Percentiles rank a stretch among this genome's conserved stretches.
Evolutionary conservation across 2,329 filamentous ascomycete species (phyloP).

Genomic region (Xylariaceae sp.): DNA sequence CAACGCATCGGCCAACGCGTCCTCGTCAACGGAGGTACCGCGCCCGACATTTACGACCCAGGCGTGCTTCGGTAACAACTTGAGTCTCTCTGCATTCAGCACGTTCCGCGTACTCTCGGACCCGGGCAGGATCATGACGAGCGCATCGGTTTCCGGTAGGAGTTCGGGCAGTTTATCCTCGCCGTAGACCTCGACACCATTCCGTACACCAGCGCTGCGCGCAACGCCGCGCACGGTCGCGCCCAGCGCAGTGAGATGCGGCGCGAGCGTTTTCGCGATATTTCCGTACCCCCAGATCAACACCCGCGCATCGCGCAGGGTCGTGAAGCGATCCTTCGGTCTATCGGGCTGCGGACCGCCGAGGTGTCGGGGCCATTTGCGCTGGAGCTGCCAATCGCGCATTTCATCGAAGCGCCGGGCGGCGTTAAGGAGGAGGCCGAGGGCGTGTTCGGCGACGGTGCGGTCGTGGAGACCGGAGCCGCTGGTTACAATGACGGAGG

Average conservation of each 20-base stretch:
- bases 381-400: conserved; percentile 55
- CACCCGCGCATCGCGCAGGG: conserved; percentile 53
- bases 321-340: conserved; percentile 52
- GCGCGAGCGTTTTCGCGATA: conserved; percentile 57
- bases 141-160: conserved; percentile 53
- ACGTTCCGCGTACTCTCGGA: conserved; percentile 51
- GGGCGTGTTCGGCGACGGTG: conserved; percentile 60
- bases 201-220: conserved; percentile 49
- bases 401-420: conserved; percentile 57
- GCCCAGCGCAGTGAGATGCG: conserved; percentile 49
- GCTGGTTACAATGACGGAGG: conserved; percentile 49
- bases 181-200: conserved; percentile 52
- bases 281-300: conserved; percentile 63
- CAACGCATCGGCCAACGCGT: conserved; percentile 43
- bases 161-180: conserved; percentile 51
- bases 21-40: conserved; percentile 46
- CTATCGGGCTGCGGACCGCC: conserved; percentile 57
- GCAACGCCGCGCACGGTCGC: conserved; percentile 56
- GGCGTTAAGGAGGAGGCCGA: conserved; percentile 51
- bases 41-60: conserved; percentile 52
- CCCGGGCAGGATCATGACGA: conserved; percentile 64
- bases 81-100: conserved; percentile 49
- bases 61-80: conserved; percentile 51
- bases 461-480: conserved; percentile 60
- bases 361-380: conserved; percentile 56